Conservation (phyloP, 768 basidiomycete genomes). For the Amanita muscaria region DNA sequence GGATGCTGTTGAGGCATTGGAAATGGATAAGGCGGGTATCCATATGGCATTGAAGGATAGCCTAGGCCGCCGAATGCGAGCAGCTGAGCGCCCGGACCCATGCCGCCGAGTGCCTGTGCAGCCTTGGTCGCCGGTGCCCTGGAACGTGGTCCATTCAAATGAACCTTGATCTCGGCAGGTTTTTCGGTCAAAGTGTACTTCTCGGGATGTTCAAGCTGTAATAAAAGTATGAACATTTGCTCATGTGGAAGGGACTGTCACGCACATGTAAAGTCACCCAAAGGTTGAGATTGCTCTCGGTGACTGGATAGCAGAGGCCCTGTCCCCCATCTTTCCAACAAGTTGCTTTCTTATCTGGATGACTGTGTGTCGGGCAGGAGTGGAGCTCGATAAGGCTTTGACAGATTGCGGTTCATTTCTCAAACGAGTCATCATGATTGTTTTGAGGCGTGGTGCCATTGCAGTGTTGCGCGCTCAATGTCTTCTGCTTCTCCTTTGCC, state of each 20-base stretch:
- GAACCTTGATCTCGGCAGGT: slow-evolving; percentile 5
- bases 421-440: slow-evolving; percentile 1
- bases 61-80: neutral
- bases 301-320: slow-evolving; percentile 8
- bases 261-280: slow-evolving; percentile 8
- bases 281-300: slow-evolving; percentile 8
- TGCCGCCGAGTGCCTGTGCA: neutral
- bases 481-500: neutral
- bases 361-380: slow-evolving; percentile 5
- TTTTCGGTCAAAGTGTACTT: slow-evolving; percentile 2
- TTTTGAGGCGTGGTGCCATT: neutral
- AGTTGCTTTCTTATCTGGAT: slow-evolving; percentile 2
- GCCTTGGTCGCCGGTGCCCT: slow-evolving; percentile 1
- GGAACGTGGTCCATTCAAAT: slow-evolving; percentile 3
- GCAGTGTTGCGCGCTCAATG: neutral
- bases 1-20: slow-evolving; percentile 1
- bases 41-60: slow-evolving; percentile 3
- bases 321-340: slow-evolving; percentile 6
- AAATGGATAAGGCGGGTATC: slow-evolving; percentile 3
- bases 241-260: neutral
- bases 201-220: slow-evolving; percentile 6
- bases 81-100: neutral
- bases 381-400: slow-evolving; percentile 4
- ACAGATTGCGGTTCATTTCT: slow-evolving; percentile 2
- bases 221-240: neutral